phyloP scores from a whole-genome alignment of 805 yeast species.

The Danielia oregonensis region DNA sequence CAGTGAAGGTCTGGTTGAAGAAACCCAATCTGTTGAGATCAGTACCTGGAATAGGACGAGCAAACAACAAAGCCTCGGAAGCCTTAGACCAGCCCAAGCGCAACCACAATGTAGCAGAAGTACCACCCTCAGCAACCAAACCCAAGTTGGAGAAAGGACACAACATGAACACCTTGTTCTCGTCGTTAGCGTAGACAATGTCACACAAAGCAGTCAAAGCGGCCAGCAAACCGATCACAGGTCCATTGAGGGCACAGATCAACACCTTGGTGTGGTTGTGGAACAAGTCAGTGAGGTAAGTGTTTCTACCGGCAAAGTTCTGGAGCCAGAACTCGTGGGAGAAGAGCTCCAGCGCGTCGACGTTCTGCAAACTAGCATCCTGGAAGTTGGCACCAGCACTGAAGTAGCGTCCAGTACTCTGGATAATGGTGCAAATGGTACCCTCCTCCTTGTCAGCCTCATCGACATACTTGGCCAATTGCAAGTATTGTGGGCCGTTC shows the following conservation, averaged over 20 bases:
- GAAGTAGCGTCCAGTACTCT: conserved; percentile 70
- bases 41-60: conserved; percentile 60
- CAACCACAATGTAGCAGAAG: conserved; percentile 61
- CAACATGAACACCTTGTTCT: conserved; percentile 52
- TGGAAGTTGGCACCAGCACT: conserved; percentile 82
- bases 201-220: conserved; percentile 76
- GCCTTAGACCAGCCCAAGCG: conserved; percentile 73
- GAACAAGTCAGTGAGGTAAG: conserved; percentile 62
- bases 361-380: conserved; percentile 29
- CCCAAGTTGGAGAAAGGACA: conserved; percentile 83
- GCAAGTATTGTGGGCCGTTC: conserved; percentile 58
- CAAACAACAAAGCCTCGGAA: conserved; percentile 67
- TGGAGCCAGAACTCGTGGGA: conserved; percentile 45
- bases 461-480: conserved; percentile 55
- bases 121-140: conserved; percentile 77
- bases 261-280: conserved; percentile 68
- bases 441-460: conserved; percentile 59
- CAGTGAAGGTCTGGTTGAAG: conserved; percentile 52
- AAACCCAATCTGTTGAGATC: conserved; percentile 58
- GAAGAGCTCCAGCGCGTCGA: conserved; percentile 25
- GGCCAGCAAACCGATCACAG: conserved; percentile 75
- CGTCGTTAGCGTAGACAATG: conserved; percentile 64
- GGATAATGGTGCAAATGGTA: conserved; percentile 62
- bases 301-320: conserved; percentile 66
- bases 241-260: conserved; percentile 78